Conservation (phyloP, 2,329 filamentous ascomycete species). For the Lanzia echinophila region DNA sequence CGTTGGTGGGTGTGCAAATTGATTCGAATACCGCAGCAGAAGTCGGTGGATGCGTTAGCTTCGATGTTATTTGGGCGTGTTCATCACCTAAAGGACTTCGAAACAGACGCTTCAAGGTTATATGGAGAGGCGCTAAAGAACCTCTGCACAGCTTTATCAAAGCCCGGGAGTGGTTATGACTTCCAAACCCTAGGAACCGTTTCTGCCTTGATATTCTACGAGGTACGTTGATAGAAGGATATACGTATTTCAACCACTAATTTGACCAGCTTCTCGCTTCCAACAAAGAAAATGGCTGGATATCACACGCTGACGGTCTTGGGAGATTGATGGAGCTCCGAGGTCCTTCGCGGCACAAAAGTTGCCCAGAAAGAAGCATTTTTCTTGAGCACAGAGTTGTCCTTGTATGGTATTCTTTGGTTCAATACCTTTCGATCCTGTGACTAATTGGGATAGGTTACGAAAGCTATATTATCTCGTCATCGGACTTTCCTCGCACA, state of each 20-base stretch:
- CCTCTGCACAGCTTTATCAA: background rate
- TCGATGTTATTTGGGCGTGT: constrained; percentile 9
- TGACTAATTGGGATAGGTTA: constrained; percentile 5
- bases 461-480: constrained; percentile 11
- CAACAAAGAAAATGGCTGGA: constrained; percentile 7
- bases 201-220: constrained; percentile 11
- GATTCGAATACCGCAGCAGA: constrained; percentile 1
- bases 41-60: constrained; percentile 12
- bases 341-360: constrained; percentile 12
- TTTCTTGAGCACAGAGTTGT: constrained; percentile 3
- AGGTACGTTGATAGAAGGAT: constrained; percentile 1
- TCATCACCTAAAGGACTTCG: background rate
- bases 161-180: background rate
- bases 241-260: background rate
- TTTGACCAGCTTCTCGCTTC: constrained; percentile 2
- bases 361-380: constrained; percentile 5
- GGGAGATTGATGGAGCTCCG: constrained; percentile 9
- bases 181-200: constrained; percentile 9
- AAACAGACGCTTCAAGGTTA: background rate
- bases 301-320: constrained; percentile 11
- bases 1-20: constrained; percentile 4
- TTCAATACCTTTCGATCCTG: background rate
- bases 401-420: background rate
- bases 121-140: constrained; percentile 8
- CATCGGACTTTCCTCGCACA: constrained; percentile 10